Evolutionary conservation across 2,329 filamentous ascomycete species (phyloP).

Genomic region (Juglanconis sp.): DNA sequence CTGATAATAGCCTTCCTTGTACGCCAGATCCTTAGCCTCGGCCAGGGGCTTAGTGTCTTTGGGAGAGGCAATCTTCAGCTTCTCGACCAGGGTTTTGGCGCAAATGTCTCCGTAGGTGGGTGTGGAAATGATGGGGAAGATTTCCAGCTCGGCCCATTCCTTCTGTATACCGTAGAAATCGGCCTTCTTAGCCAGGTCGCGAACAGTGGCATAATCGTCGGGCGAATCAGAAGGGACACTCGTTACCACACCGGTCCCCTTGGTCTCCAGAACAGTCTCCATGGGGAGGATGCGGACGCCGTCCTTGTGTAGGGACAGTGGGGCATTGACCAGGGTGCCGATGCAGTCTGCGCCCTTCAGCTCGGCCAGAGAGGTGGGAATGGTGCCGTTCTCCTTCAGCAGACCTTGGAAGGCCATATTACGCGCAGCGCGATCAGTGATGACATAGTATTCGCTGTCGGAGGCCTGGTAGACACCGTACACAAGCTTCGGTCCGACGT

Average conservation of each 20-base stretch:
- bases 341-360: constrained; percentile 76
- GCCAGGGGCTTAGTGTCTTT: constrained; percentile 90
- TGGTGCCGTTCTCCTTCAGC: constrained; percentile 72
- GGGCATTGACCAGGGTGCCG: constrained; percentile 85
- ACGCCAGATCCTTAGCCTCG: constrained; percentile 92
- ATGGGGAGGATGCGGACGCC: constrained; percentile 90
- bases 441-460: constrained; percentile 77
- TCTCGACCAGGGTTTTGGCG: constrained; percentile 79
- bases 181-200: constrained; percentile 88
- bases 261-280: constrained; percentile 86
- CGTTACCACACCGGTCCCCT: constrained; percentile 95
- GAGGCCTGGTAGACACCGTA: constrained; percentile 85
- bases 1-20: constrained; percentile 97
- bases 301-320: constrained; percentile 78
- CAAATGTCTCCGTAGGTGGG: constrained; percentile 83
- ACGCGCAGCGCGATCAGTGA: constrained; percentile 74
- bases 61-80: constrained; percentile 93
- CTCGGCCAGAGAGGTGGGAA: constrained; percentile 67
- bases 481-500: constrained; percentile 83
- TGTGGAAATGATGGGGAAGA: constrained; percentile 84
- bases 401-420: constrained; percentile 97
- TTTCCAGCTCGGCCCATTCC: constrained; percentile 91
- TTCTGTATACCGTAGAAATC: constrained; percentile 96
- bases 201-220: constrained; percentile 87
- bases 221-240: constrained; percentile 94